These are phyloP conservation scores for Myriosclerotinia duriaeana DNA, from an alignment of 2,329 filamentous ascomycete species.

Conservation along the genomic window DNA sequence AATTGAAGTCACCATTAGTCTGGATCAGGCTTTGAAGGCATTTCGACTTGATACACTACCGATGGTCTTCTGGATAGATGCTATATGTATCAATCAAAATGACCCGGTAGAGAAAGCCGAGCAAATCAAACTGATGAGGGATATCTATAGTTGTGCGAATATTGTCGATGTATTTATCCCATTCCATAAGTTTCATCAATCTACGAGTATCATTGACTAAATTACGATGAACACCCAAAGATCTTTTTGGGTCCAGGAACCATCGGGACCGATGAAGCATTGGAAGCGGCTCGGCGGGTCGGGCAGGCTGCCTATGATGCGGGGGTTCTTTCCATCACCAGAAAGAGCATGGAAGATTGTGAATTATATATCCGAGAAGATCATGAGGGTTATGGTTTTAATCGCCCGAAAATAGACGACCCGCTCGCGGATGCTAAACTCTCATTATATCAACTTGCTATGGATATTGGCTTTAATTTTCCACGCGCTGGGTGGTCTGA, in stretches of 20 bases:
- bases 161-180: constrained; percentile 20
- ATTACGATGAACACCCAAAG: too few relatives aligned
- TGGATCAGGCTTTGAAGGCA: constrained; percentile 25
- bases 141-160: constrained; percentile 24
- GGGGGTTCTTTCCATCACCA: constrained; percentile 7
- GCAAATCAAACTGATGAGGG: constrained; percentile 25
- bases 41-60: constrained; percentile 17
- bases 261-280: constrained; percentile 21
- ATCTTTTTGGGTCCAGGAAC: constrained; percentile 18
- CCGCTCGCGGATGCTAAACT: not conserved
- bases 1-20: constrained; percentile 25
- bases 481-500: constrained; percentile 13
- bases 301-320: constrained; percentile 21
- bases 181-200: too few relatives aligned
- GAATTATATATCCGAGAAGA: constrained; percentile 10
- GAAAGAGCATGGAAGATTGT: constrained; percentile 13
- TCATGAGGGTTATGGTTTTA: constrained; percentile 13
- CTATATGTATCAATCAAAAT: constrained; percentile 29
- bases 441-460: constrained; percentile 18
- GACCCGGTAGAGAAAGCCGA: constrained; percentile 22
- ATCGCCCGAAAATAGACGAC: constrained; percentile 8
- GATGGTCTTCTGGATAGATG: constrained; percentile 25
- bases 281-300: constrained; percentile 16
- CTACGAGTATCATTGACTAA: too few relatives aligned
- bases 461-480: constrained; percentile 15